Percentiles rank a stretch among this genome's conserved stretches.
Conservation (phyloP, 345 rosid genomes). For the Iberis pinnata region DNA sequence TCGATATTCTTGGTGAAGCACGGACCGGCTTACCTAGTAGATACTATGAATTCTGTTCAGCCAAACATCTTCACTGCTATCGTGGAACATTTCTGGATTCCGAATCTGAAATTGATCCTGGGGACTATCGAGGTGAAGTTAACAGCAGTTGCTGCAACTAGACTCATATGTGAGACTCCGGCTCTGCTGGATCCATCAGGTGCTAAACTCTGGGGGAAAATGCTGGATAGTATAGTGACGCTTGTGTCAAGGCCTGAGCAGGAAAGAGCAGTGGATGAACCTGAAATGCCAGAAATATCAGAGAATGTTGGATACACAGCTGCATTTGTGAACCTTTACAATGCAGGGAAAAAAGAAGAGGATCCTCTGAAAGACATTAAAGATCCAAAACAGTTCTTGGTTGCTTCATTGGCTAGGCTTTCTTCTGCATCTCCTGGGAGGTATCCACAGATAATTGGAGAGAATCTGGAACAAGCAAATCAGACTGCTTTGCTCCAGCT, state of each 20-base stretch:
- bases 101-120: slow-evolving; percentile 65
- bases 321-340: slow-evolving; percentile 67
- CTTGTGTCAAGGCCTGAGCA: slow-evolving; percentile 82
- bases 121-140: slow-evolving; percentile 71
- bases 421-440: slow-evolving; percentile 64
- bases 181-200: slow-evolving; percentile 57
- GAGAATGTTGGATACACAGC: slow-evolving; percentile 81
- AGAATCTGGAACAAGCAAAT: slow-evolving; percentile 65
- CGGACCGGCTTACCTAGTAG: slow-evolving; percentile 54
- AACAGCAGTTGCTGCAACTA: slow-evolving; percentile 72
- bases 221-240: slow-evolving; percentile 75
- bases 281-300: slow-evolving; percentile 81
- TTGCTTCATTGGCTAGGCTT: slow-evolving; percentile 53
- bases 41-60: slow-evolving; percentile 79
- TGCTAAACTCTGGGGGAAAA: slow-evolving; percentile 61
- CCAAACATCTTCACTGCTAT: slow-evolving; percentile 47
- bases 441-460: slow-evolving; percentile 61
- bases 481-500: slow-evolving; percentile 64
- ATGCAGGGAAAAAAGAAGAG: slow-evolving; percentile 86
- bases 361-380: slow-evolving; percentile 74
- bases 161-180: slow-evolving; percentile 76
- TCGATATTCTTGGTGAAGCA: slow-evolving; percentile 92
- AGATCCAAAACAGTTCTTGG: slow-evolving; percentile 76
- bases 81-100: slow-evolving; percentile 86
- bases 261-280: slow-evolving; percentile 68